These are phyloP conservation scores for Lentinula novae-zelandiae DNA, from an alignment of 1,284 basidiomycete species.

Conservation along the genomic window DNA sequence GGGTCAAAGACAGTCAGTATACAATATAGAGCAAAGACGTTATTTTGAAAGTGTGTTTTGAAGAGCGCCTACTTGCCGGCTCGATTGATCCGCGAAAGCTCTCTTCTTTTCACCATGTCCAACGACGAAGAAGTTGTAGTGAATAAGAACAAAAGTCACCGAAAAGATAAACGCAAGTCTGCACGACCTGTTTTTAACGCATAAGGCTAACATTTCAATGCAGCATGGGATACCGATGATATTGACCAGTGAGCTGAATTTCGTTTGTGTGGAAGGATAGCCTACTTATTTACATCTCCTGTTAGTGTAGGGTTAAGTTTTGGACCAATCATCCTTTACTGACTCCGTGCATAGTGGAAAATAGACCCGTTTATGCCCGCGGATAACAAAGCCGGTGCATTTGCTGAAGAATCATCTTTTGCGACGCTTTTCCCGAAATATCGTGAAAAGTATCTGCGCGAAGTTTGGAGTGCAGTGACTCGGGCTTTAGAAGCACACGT, in stretches of 20 bases:
- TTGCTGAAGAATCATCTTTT: conserved; percentile 95
- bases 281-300: conserved; percentile 15
- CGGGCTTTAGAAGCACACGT: conserved; percentile 82
- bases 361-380: conserved; percentile 72
- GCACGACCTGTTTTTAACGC: background rate
- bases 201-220: conserved; percentile 10
- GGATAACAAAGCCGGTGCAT: conserved; percentile 81
- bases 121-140: conserved; percentile 42
- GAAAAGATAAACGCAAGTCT: conserved; percentile 86
- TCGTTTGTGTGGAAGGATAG: conserved; percentile 7
- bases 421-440: conserved; percentile 99
- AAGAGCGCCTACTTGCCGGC: no score
- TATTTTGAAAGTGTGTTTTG: no score
- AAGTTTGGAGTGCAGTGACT: conserved; percentile 95
- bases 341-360: conserved; percentile 71
- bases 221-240: conserved; percentile 98
- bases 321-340: background rate
- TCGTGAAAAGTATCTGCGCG: conserved; percentile 92
- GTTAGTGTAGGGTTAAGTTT: conserved; percentile 26
- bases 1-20: background rate
- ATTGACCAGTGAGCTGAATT: conserved; percentile 84
- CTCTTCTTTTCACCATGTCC: conserved; percentile 36
- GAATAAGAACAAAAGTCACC: conserved; percentile 84
- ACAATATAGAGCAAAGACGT: no score
- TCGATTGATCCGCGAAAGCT: no score